These are phyloP conservation scores for Euphorbia pulcherrima DNA, from an alignment of 345 rosid species.

Conservation along the genomic window DNA sequence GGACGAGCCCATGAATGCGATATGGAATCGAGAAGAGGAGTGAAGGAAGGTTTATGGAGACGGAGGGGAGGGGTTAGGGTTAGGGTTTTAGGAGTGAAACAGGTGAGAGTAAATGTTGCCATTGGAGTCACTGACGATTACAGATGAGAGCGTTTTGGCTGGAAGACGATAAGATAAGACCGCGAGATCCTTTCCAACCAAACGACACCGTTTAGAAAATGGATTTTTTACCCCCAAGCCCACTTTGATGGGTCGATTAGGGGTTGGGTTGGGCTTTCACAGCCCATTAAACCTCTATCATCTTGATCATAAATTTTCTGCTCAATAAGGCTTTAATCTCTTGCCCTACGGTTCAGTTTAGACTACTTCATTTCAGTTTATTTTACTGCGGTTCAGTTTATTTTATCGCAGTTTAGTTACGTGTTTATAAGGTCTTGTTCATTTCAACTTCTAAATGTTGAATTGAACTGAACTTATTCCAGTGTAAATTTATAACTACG, in stretches of 20 bases:
- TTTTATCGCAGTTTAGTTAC: no score
- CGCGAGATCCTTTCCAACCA: not conserved
- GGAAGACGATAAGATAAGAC: not conserved
- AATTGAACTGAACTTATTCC: no score
- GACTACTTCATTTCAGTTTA: no score
- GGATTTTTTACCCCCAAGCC: no score
- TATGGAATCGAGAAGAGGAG: constrained; percentile 8
- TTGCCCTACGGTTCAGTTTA: no score
- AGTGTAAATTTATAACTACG: no score
- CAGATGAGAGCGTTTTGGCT: not conserved
- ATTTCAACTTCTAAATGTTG: no score
- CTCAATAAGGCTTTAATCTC: no score
- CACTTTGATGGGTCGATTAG: no score
- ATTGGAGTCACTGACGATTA: constrained; percentile 24
- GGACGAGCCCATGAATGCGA: constrained; percentile 8
- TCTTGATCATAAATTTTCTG: not conserved
- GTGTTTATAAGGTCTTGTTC: no score
- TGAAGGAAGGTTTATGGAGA: constrained; percentile 4
- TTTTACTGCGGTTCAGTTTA: no score
- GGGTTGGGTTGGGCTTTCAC: not conserved
- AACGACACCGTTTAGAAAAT: not conserved
- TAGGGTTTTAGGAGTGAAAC: constrained; percentile 41
- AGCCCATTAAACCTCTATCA: not conserved
- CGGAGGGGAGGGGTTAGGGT: constrained; percentile 33
- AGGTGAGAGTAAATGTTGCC: constrained; percentile 47